Evolutionary conservation across 192 early-diverging fungal genomes (phyloP).

Genomic region (Coemansia sp.): DNA sequence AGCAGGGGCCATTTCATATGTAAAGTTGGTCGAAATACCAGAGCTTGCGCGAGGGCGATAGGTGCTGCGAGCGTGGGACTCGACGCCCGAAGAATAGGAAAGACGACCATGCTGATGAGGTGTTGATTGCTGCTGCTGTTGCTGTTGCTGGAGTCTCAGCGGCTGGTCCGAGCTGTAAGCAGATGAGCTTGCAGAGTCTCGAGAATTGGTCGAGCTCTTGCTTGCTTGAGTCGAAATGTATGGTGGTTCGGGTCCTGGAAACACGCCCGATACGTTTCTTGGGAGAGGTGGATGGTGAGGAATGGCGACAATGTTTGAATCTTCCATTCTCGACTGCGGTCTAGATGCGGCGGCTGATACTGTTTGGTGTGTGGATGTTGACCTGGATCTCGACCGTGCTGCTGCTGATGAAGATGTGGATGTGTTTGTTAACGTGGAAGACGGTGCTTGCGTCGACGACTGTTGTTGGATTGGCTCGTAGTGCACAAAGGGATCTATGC

Average conservation of each 20-base stretch:
- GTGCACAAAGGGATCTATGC: conserved; percentile 12
- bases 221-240: conserved; percentile 13
- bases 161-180: conserved; percentile 2
- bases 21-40: neutral
- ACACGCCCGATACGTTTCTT: conserved; percentile 36
- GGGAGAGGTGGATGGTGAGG: conserved; percentile 46
- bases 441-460: neutral
- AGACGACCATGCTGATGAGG: neutral
- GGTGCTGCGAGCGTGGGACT: conserved; percentile 9
- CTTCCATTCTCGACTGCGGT: conserved; percentile 10
- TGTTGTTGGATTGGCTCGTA: conserved; percentile 3
- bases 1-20: too few relatives aligned
- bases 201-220: conserved; percentile 18
- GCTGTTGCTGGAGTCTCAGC: conserved; percentile 13
- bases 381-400: neutral
- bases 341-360: neutral
- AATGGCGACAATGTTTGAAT: conserved; percentile 41
- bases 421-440: neutral
- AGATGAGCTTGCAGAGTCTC: conserved; percentile 2
- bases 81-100: neutral
- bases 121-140: neutral
- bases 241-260: conserved; percentile 32
- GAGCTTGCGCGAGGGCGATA: conserved; percentile 7
- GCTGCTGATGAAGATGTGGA: neutral
- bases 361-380: neutral